These are phyloP conservation scores for Penicillium sp. DNA, from an alignment of 2,329 filamentous ascomycete genomes.

Conservation along the genomic window DNA sequence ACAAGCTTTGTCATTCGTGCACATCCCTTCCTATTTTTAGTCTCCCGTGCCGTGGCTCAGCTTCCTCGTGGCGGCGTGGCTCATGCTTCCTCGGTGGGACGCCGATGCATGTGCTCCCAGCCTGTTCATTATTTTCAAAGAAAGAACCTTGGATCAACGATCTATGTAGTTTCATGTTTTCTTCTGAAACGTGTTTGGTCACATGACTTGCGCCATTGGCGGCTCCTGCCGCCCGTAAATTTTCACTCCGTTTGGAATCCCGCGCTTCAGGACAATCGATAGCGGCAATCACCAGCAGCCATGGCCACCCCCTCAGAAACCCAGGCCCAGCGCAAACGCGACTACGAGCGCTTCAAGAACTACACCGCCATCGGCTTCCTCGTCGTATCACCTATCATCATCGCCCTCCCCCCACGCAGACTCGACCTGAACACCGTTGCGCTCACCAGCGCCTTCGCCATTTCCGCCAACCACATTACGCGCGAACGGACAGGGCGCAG, in stretches of 20 bases:
- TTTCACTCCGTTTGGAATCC: constrained; percentile 7
- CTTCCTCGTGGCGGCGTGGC: not conserved
- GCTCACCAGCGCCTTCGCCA: constrained; percentile 38
- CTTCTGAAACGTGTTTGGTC: not conserved
- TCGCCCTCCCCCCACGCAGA: constrained; percentile 39
- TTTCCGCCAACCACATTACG: constrained; percentile 41
- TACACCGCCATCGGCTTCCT: constrained; percentile 41
- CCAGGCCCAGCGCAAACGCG: constrained; percentile 28
- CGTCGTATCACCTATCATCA: constrained; percentile 31
- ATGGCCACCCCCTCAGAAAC: constrained; percentile 14
- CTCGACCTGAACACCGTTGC: constrained; percentile 39
- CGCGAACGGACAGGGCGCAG: constrained; percentile 38
- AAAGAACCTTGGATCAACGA: not conserved
- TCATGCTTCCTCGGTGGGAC: not conserved
- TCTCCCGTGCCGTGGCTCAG: not conserved
- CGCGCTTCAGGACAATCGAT: not conserved
- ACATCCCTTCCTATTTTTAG: constrained; percentile 6
- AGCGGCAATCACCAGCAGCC: not conserved
- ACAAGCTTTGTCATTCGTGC: constrained; percentile 15
- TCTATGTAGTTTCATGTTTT: not conserved
- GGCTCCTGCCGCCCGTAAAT: constrained; percentile 13
- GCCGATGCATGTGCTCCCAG: not conserved
- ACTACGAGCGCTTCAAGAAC: constrained; percentile 42
- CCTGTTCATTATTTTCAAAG: not conserved
- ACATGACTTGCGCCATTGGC: constrained; percentile 17